These are phyloP conservation scores for Botrytis fabae DNA, from an alignment of 2,329 filamentous ascomycete genomes.

Conservation along the genomic window DNA sequence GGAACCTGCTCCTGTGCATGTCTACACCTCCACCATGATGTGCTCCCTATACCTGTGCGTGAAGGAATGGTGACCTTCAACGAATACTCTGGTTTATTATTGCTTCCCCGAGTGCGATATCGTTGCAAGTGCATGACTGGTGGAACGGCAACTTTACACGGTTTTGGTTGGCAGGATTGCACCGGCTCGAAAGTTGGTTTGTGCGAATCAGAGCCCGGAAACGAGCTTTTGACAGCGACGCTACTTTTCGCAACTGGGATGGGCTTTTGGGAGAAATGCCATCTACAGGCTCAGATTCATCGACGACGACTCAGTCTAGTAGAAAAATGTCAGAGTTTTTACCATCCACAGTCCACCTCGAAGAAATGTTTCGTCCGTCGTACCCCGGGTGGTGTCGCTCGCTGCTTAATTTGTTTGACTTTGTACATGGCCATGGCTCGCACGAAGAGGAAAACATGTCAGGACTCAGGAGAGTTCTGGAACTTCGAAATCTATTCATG, in stretches of 20 bases:
- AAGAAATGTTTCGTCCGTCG: conserved; percentile 11
- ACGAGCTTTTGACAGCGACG: conserved; percentile 20
- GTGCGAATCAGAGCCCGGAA: conserved; percentile 22
- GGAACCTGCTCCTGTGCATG: conserved; percentile 3
- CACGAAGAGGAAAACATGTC: conserved; percentile 30
- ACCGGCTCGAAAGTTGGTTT: conserved; percentile 11
- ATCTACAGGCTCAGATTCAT: conserved; percentile 36
- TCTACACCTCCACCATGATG: conserved; percentile 4
- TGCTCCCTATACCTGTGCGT: conserved; percentile 12
- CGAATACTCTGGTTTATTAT: conserved; percentile 3
- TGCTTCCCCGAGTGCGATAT: conserved; percentile 1
- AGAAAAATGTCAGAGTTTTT: conserved; percentile 22
- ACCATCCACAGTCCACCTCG: conserved; percentile 8
- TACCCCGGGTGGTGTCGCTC: conserved; percentile 16
- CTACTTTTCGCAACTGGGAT: conserved; percentile 31
- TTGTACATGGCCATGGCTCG: conserved; percentile 21
- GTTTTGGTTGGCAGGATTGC: conserved; percentile 18
- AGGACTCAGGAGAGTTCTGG: conserved; percentile 25
- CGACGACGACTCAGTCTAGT: conserved; percentile 29
- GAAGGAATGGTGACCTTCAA: background rate
- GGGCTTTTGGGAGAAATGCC: conserved; percentile 24
- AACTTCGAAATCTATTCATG: conserved; percentile 36
- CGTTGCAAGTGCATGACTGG: conserved; percentile 9
- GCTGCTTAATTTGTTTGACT: conserved; percentile 29
- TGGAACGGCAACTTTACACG: conserved; percentile 23